phyloP scores from a whole-genome alignment of 148 eudicot species.

The Camellia japonica region DNA sequence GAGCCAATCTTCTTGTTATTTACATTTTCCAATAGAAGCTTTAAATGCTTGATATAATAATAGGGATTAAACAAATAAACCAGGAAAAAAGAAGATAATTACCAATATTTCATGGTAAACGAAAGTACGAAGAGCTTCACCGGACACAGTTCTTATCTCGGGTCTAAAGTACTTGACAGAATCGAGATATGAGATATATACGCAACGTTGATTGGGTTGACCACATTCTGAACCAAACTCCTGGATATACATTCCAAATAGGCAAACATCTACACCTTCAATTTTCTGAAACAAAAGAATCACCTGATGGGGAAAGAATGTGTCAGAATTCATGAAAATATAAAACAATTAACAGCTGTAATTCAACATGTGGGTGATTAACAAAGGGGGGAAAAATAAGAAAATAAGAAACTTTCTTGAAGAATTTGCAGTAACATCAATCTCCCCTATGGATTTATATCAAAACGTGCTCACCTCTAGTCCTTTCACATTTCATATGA shows the following conservation, averaged over 20 bases:
- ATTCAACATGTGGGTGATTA: too few species aligned
- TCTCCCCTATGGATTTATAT: not conserved
- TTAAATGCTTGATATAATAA: not conserved
- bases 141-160: slow-evolving; percentile 55
- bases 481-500: not conserved
- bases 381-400: too few species aligned
- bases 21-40: not conserved
- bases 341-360: not conserved
- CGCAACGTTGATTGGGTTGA: slow-evolving; percentile 73
- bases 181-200: slow-evolving; percentile 85
- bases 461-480: too few species aligned
- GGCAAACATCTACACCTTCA: slow-evolving; percentile 86
- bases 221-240: slow-evolving; percentile 83
- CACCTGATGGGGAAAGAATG: slow-evolving; percentile 48
- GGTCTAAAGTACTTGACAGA: slow-evolving; percentile 92
- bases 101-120: slow-evolving; percentile 94
- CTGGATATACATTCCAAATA: slow-evolving; percentile 87
- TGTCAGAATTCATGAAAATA: slow-evolving; percentile 6
- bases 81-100: not conserved
- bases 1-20: not conserved
- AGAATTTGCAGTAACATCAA: not conserved
- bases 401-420: not conserved
- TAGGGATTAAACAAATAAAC: not conserved
- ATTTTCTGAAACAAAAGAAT: slow-evolving; percentile 80
- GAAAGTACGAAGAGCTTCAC: slow-evolving; percentile 89